Evolutionary conservation across 2,329 filamentous ascomycete genomes (phyloP), one percentile per base, ranked within the genome.

Genomic region (Pseudofabraea citricarpa): DNA sequence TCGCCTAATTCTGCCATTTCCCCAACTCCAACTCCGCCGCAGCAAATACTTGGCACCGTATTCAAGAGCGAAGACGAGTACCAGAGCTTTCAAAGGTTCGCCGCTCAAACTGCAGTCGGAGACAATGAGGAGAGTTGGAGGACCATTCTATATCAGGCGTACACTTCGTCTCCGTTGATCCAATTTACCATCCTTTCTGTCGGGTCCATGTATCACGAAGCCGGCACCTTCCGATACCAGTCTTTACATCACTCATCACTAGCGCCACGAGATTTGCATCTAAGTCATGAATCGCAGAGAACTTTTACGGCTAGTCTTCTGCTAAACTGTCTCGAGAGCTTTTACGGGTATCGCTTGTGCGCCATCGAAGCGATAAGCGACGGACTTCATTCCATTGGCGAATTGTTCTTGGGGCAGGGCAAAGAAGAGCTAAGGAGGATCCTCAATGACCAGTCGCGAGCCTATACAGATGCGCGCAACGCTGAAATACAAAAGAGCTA

Each of bases 281-380:
- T 16, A 32, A 32, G n/a, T 32, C 48, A 49, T 27, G 51, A 54
- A 41, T 27, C 52, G 15, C 38, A 48, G 19, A 50, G 49, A 7
- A 54, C 51, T 1, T 40, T 53, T 1, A 48, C 51, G 5, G 46
- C 50, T 3, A 49, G 50, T 33, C 31, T 54, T 3, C 48, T 54
- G 0, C 51, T 53, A 24, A 49, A 51, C 36, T 54, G 52, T 38
- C 53, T 54, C n/a, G 52, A 54, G 15, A 47, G 43, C 10, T 48
- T 45, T 13, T 43, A 51, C 27, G 50, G 48, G 6, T 48, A 48
- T 37, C 45, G 48, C 38, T 48, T 49, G 20, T 27, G 41, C 8
- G 48, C 46, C 10, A 41, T 51, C 23, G 42, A 31, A 4, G 46
- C 51, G 40, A 45, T 53, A 5, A 47, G 48, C 8, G 43, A 43